Evolutionary conservation across 306 rosid species (phyloP).

Genomic region (Oxytropis ochrocephala): DNA sequence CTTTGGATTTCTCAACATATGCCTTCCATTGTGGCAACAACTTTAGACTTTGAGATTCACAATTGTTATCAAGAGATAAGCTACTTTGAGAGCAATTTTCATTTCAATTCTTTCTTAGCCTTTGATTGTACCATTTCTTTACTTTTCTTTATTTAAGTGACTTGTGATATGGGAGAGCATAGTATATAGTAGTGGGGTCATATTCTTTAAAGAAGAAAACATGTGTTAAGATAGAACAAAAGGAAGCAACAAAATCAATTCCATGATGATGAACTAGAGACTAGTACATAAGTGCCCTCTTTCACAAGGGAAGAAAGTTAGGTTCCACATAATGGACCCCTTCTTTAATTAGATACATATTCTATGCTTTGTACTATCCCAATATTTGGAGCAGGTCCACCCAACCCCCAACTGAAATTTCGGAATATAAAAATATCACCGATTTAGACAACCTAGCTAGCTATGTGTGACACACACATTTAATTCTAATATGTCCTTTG

Average conservation of each 20-base stretch:
- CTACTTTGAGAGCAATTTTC: slow-evolving; percentile 36
- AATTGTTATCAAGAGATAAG: slow-evolving; percentile 25
- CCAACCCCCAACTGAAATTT: slow-evolving; percentile 38
- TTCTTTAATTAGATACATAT: slow-evolving; percentile 50
- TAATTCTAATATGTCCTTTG: slow-evolving; percentile 25
- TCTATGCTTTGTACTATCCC: slow-evolving; percentile 54
- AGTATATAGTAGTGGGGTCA: slow-evolving; percentile 30
- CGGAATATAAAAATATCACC: slow-evolving; percentile 42
- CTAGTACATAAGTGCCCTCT: slow-evolving; percentile 55
- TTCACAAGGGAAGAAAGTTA: slow-evolving; percentile 66
- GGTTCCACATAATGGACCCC: slow-evolving; percentile 56
- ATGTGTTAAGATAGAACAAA: slow-evolving; percentile 42
- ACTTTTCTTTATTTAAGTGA: slow-evolving; percentile 17
- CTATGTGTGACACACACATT: slow-evolving; percentile 40
- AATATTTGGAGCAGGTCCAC: slow-evolving; percentile 25
- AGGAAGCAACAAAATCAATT: slow-evolving; percentile 68
- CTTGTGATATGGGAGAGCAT: slow-evolving; percentile 27
- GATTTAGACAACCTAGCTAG: slow-evolving; percentile 51
- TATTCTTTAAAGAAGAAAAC: slow-evolving; percentile 29
- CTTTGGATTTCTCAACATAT: slow-evolving; percentile 14
- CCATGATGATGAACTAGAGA: slow-evolving; percentile 35
- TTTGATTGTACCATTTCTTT: slow-evolving; percentile 24
- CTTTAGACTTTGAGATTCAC: slow-evolving; percentile 44
- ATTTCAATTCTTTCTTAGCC: slow-evolving; percentile 33
- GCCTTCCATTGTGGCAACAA: slow-evolving; percentile 18